These are phyloP conservation scores for Chenopodium berlandieri DNA, from an alignment of 148 eudicot species.

Conservation along the genomic window DNA sequence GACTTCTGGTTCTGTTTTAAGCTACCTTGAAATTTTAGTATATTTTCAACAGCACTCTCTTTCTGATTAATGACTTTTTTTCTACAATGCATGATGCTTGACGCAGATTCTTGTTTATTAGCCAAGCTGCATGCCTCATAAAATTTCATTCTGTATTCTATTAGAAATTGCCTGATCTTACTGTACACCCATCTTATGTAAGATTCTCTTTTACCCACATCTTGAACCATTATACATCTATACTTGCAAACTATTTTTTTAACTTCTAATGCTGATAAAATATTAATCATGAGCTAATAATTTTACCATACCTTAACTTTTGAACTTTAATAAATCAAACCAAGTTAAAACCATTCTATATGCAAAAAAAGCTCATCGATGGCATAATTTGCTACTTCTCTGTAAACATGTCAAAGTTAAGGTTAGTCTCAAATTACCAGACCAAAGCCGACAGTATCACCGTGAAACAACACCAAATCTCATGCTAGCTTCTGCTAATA, in stretches of 20 bases:
- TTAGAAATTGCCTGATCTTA: too few relatives aligned
- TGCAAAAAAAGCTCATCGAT: too few relatives aligned
- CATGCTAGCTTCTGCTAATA: neutral
- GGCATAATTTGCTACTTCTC: neutral
- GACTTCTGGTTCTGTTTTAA: neutral
- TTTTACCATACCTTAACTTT: neutral
- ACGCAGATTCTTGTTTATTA: neutral
- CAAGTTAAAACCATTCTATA: neutral
- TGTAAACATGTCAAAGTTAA: neutral
- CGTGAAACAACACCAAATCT: neutral
- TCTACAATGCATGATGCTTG: neutral
- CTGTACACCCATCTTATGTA: too few relatives aligned
- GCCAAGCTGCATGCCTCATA: neutral
- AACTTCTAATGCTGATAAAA: too few relatives aligned
- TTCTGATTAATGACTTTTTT: neutral
- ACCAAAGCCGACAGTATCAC: neutral
- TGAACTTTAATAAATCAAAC: neutral
- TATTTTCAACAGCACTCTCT: neutral
- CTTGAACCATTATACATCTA: too few relatives aligned
- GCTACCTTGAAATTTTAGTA: neutral
- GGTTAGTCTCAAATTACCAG: neutral
- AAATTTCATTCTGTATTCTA: too few relatives aligned
- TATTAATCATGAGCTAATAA: too few relatives aligned
- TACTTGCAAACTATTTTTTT: too few relatives aligned
- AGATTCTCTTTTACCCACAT: too few relatives aligned